These are phyloP conservation scores for Mimosa bimucronata DNA, from an alignment of 306 rosid species.

Conservation along the genomic window DNA sequence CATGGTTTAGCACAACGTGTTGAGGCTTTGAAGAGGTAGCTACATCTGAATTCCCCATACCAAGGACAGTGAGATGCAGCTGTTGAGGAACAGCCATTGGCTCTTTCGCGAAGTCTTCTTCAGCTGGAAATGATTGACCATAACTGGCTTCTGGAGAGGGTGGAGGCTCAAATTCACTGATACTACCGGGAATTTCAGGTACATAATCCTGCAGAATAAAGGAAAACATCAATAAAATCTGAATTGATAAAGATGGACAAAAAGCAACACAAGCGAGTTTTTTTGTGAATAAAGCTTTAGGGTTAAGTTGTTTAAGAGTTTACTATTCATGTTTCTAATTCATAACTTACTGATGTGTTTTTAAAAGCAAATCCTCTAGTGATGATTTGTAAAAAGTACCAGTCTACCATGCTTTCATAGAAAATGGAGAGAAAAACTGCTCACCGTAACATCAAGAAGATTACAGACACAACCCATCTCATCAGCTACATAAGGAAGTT, in stretches of 20 bases:
- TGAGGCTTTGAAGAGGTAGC: slow-evolving; percentile 75
- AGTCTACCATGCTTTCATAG: not conserved
- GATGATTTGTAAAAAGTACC: not conserved
- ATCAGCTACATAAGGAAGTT: slow-evolving; percentile 71
- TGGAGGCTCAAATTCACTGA: slow-evolving; percentile 80
- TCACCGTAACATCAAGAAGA: slow-evolving; percentile 83
- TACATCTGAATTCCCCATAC: slow-evolving; percentile 59
- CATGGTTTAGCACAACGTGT: slow-evolving; percentile 90
- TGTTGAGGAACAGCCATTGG: slow-evolving; percentile 80
- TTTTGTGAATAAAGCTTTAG: not conserved
- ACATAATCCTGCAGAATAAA: slow-evolving; percentile 65
- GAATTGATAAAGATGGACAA: slow-evolving; percentile 28
- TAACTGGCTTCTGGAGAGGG: slow-evolving; percentile 85
- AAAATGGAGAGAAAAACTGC: slow-evolving; percentile 19
- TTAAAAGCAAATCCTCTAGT: not conserved
- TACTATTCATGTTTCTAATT: not conserved
- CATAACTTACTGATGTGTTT: too few species aligned
- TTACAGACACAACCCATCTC: slow-evolving; percentile 81
- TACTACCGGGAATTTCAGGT: slow-evolving; percentile 71
- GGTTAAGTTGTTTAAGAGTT: not conserved
- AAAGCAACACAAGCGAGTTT: not conserved
- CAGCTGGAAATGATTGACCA: slow-evolving; percentile 63
- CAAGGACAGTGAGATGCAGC: slow-evolving; percentile 79
- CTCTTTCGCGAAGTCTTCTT: slow-evolving; percentile 89
- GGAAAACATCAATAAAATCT: not conserved